Evolutionary conservation across 768 basidiomycete species (phyloP).

Genomic region (Serendipita sp.): DNA sequence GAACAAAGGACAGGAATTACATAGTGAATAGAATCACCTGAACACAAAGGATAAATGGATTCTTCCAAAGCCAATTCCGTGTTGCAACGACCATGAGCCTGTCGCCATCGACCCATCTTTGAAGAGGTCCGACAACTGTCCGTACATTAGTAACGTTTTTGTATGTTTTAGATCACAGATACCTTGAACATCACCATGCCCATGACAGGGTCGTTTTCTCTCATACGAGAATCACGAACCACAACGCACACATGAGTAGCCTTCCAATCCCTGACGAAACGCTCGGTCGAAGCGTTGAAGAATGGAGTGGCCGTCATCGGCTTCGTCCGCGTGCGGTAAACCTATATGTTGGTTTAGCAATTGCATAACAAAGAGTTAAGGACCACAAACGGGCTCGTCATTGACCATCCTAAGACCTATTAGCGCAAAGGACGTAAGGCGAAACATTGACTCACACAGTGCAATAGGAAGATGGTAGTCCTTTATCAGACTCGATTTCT

Average conservation of each 20-base stretch:
- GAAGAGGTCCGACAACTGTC: background rate
- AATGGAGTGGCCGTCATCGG: conserved; percentile 2
- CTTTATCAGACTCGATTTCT: background rate
- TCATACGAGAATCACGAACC: conserved; percentile 8
- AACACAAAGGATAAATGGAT: conserved; percentile 3
- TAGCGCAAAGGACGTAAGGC: background rate
- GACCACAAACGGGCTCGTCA: background rate
- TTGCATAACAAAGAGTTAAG: background rate
- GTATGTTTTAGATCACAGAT: background rate
- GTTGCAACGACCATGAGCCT: conserved; percentile 3
- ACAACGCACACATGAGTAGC: conserved; percentile 3
- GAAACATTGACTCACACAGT: background rate
- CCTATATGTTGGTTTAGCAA: background rate
- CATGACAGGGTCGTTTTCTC: conserved; percentile 8
- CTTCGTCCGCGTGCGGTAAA: background rate
- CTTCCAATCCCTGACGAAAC: conserved; percentile 7
- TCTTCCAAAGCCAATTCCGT: background rate
- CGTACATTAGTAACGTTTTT: background rate
- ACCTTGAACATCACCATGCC: conserved; percentile 8
- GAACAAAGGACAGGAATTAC: background rate
- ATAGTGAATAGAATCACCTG: background rate
- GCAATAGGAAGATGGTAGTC: background rate
- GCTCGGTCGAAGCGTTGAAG: conserved; percentile 4
- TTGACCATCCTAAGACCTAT: background rate
- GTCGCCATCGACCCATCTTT: background rate